Percentiles rank a stretch among this genome's conserved stretches.
These are phyloP conservation scores for Nidula microcarpa DNA, from an alignment of 768 basidiomycete species.

Conservation along the genomic window DNA sequence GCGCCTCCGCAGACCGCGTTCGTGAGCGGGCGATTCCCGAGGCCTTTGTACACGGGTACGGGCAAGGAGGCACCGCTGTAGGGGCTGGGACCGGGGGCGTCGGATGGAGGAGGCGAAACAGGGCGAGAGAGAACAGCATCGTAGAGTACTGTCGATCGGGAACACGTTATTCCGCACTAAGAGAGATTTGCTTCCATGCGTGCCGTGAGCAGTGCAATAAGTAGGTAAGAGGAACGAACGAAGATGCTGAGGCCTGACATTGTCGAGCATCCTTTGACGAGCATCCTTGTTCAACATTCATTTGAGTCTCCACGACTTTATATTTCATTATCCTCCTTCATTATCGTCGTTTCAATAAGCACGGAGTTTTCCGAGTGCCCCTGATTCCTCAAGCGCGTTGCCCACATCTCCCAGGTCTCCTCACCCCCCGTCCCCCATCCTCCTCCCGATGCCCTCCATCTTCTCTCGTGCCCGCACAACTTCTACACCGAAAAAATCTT, in stretches of 20 bases:
- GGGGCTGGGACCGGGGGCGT: neutral
- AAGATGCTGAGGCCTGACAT: too few relatives aligned
- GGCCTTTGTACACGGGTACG: slow-evolving; percentile 2
- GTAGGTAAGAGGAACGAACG: too few relatives aligned
- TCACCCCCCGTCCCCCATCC: neutral
- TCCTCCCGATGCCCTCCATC: slow-evolving; percentile 60
- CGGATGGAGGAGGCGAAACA: neutral
- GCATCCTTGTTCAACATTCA: too few relatives aligned
- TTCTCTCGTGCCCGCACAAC: slow-evolving; percentile 69
- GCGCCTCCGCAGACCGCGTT: neutral
- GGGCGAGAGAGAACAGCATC: too few relatives aligned
- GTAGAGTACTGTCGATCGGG: too few relatives aligned
- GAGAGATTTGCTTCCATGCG: too few relatives aligned
- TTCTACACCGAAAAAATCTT: slow-evolving; percentile 48
- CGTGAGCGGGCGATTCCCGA: slow-evolving; percentile 2
- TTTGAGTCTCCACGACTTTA: too few relatives aligned
- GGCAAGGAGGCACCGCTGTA: neutral
- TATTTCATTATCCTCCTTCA: too few relatives aligned
- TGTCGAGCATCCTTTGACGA: too few relatives aligned
- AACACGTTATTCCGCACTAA: too few relatives aligned
- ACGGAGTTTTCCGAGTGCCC: slow-evolving; percentile 21
- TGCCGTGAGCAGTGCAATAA: too few relatives aligned
- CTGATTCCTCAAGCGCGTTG: slow-evolving; percentile 19
- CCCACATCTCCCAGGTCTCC: slow-evolving; percentile 7
- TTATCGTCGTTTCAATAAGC: neutral